Percentiles rank a stretch among this genome's conserved stretches.
phyloP scores from a whole-genome alignment of 805 yeast genomes.

The Hanseniaspora mollemarum region DNA sequence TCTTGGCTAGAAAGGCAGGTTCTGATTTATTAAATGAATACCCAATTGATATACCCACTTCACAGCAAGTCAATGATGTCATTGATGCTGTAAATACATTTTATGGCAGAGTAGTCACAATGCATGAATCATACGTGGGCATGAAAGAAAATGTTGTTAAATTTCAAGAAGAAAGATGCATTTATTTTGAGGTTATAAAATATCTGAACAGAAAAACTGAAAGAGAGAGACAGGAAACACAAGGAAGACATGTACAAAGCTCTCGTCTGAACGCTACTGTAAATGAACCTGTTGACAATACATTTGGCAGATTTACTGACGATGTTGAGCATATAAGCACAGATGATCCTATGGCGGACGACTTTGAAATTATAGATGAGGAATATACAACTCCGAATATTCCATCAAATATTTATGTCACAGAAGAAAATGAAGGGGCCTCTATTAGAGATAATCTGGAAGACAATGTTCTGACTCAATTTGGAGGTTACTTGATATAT shows the following conservation, averaged over 20 bases:
- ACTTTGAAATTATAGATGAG: slow-evolving; percentile 19
- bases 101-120: slow-evolving; percentile 61
- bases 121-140: slow-evolving; percentile 56
- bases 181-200: slow-evolving; percentile 38
- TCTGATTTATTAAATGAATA: slow-evolving; percentile 16
- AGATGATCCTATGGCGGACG: slow-evolving; percentile 1
- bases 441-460: slow-evolving; percentile 14
- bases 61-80: slow-evolving; percentile 45
- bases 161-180: slow-evolving; percentile 61
- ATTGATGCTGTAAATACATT: slow-evolving; percentile 49
- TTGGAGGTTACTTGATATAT: slow-evolving; percentile 32
- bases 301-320: slow-evolving; percentile 15
- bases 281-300: slow-evolving; percentile 18
- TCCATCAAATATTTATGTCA: slow-evolving; percentile 31
- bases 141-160: slow-evolving; percentile 52
- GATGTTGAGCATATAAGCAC: slow-evolving; percentile 15
- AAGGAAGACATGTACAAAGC: slow-evolving; percentile 21
- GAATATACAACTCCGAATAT: slow-evolving; percentile 15
- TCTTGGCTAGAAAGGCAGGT: slow-evolving; percentile 1
- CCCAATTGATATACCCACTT: slow-evolving; percentile 25
- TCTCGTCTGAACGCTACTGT: slow-evolving; percentile 21
- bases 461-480: slow-evolving; percentile 13
- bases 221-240: slow-evolving; percentile 22
- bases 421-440: slow-evolving; percentile 29
- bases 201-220: slow-evolving; percentile 34